Percentiles rank a stretch among this genome's conserved stretches.
These are phyloP conservation scores for Malus orientalis DNA, from an alignment of 306 rosid genomes.

Conservation along the genomic window DNA sequence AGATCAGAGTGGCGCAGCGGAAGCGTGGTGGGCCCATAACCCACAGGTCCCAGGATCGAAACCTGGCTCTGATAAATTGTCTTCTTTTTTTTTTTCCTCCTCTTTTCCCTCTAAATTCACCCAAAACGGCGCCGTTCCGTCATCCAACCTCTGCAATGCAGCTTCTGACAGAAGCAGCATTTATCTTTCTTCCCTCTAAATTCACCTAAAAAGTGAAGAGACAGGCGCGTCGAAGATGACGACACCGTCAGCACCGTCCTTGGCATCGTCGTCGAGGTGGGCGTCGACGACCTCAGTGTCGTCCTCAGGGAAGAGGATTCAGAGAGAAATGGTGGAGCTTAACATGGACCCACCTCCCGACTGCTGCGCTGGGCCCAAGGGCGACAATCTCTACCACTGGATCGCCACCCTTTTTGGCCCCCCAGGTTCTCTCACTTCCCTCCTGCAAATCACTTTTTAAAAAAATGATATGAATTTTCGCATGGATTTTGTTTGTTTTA, in stretches of 20 bases:
- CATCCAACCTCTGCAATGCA: not conserved
- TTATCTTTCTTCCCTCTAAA: not conserved
- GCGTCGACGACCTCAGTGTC: slow-evolving; percentile 63
- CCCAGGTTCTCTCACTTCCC: slow-evolving; percentile 29
- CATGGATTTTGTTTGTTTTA: not conserved
- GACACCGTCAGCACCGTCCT: slow-evolving; percentile 17
- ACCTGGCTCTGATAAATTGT: slow-evolving; percentile 26
- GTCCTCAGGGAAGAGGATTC: slow-evolving; percentile 82
- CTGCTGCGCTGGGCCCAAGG: slow-evolving; percentile 91
- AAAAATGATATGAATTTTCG: not conserved
- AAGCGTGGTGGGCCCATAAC: slow-evolving; percentile 45
- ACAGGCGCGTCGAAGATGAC: slow-evolving; percentile 15
- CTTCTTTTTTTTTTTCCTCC: fast-evolving
- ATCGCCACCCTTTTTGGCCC: slow-evolving; percentile 81
- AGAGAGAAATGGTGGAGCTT: slow-evolving; percentile 76
- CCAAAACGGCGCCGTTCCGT: not conserved
- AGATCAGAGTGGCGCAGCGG: slow-evolving; percentile 46
- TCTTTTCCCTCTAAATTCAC: not conserved
- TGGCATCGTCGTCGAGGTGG: slow-evolving; percentile 53
- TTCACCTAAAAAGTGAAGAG: too few species aligned
- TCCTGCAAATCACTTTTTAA: not conserved
- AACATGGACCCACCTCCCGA: slow-evolving; percentile 68
- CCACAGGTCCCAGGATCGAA: slow-evolving; percentile 51
- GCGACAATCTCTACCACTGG: slow-evolving; percentile 94
- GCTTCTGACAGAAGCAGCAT: not conserved